phyloP scores from a whole-genome alignment of 2,329 filamentous ascomycete species.

The Volutella citrinella region DNA sequence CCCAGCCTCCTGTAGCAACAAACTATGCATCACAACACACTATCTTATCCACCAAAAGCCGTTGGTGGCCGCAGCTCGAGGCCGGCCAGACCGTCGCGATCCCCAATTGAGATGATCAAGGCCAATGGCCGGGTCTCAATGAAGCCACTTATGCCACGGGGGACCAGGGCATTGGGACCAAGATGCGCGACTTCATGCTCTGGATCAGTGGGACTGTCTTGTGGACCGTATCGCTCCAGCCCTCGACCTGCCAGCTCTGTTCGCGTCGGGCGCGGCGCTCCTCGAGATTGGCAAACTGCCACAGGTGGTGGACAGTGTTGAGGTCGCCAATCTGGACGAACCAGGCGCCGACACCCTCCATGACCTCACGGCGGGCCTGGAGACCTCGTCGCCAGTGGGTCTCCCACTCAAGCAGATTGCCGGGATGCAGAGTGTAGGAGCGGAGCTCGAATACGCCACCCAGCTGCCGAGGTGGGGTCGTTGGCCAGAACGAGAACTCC shows the following conservation, averaged over 20 bases:
- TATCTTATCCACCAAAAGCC: too few species aligned
- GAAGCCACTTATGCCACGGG: constrained; percentile 76
- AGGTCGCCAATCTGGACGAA: constrained; percentile 97
- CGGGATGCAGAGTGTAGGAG: constrained; percentile 93
- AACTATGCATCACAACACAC: too few species aligned
- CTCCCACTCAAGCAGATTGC: constrained; percentile 97
- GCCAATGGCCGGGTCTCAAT: too few species aligned
- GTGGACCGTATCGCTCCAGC: constrained; percentile 96
- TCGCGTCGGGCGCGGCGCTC: constrained; percentile 87
- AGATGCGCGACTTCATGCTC: constrained; percentile 88
- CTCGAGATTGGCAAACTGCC: constrained; percentile 97
- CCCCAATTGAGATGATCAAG: too few species aligned
- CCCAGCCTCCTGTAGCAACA: too few species aligned
- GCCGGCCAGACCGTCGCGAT: too few species aligned
- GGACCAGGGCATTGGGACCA: constrained; percentile 96
- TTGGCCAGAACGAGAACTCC: constrained; percentile 99
- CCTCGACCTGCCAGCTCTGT: constrained; percentile 91
- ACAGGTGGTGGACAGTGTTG: constrained; percentile 96
- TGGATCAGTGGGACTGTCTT: constrained; percentile 98
- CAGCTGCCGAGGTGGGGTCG: constrained; percentile 81
- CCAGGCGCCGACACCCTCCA: constrained; percentile 98
- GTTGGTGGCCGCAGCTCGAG: too few species aligned
- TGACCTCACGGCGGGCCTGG: constrained; percentile 87
- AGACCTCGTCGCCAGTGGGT: constrained; percentile 94
- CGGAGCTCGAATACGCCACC: constrained; percentile 94